Evolutionary conservation across 139 green algal genomes (phyloP).

Genomic region (Tetradesmus obliquus): DNA sequence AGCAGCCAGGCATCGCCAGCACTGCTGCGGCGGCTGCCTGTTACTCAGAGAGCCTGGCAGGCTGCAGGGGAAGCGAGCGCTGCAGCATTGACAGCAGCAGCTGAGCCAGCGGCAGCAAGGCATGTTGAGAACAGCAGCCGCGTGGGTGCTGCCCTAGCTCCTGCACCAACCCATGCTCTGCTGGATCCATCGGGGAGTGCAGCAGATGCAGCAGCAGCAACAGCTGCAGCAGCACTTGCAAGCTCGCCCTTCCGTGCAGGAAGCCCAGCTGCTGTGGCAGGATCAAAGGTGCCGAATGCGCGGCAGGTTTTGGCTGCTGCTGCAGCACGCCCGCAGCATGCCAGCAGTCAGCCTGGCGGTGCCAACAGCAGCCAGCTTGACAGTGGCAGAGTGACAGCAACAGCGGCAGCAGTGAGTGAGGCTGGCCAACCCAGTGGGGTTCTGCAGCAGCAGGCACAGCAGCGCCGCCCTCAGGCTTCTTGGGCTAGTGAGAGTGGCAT

Average conservation of each 20-base stretch:
- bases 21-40: not conserved
- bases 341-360: not conserved
- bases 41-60: not conserved
- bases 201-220: not conserved
- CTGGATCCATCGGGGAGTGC: not conserved
- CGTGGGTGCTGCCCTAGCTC: not conserved
- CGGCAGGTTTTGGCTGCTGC: not conserved
- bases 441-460: not conserved
- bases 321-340: not conserved
- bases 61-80: not conserved
- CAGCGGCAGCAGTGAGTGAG: not conserved
- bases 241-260: not conserved
- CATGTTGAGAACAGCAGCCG: not conserved
- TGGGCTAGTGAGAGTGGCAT: not conserved
- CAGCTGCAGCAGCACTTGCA: not conserved
- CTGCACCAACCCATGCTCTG: not conserved
- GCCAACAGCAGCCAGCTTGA: not conserved
- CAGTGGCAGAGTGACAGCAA: not conserved
- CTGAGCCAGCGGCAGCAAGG: not conserved
- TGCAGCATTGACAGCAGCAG: not conserved
- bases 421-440: not conserved
- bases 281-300: not conserved
- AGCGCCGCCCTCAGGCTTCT: not conserved
- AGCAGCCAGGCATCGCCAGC: not conserved
- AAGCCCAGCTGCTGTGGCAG: not conserved